Conservation (phyloP, 1,284 basidiomycete species). For the Erythrobasidium hasegawianum region DNA sequence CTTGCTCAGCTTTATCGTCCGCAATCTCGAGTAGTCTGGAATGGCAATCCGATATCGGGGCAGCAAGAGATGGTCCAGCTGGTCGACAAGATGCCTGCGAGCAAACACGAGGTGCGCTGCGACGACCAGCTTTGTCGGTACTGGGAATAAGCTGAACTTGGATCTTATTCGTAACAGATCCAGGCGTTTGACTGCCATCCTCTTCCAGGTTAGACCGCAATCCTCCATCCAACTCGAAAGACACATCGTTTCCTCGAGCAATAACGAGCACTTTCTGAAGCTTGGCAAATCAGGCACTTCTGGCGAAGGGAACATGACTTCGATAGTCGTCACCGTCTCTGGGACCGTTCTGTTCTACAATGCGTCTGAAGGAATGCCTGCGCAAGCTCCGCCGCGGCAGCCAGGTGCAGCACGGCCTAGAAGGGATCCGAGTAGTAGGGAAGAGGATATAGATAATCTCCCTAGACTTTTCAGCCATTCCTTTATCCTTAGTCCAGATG, state of each 20-base stretch:
- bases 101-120: conserved; percentile 24
- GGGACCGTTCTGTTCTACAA: conserved; percentile 31
- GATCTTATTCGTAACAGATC: conserved; percentile 7
- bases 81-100: conserved; percentile 33
- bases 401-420: conserved; percentile 22
- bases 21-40: conserved; percentile 33
- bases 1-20: conserved; percentile 24
- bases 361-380: conserved; percentile 23
- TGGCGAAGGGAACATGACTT: conserved; percentile 2
- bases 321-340: conserved; percentile 21
- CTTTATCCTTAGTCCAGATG: conserved; percentile 16
- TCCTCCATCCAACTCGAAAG: conserved; percentile 2
- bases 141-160: conserved; percentile 11
- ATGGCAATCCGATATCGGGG: conserved; percentile 33
- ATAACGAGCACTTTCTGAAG: no score
- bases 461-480: conserved; percentile 28
- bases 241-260: not conserved
- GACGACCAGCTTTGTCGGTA: not conserved
- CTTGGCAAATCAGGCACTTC: conserved; percentile 14
- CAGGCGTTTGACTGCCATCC: conserved; percentile 36
- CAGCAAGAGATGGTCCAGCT: conserved; percentile 24
- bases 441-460: conserved; percentile 20
- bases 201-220: conserved; percentile 33
- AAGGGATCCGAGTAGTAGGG: conserved; percentile 5
- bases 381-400: conserved; percentile 18